Evolutionary conservation across 768 basidiomycete genomes (phyloP).

Genomic region (Lactarius evosmus): DNA sequence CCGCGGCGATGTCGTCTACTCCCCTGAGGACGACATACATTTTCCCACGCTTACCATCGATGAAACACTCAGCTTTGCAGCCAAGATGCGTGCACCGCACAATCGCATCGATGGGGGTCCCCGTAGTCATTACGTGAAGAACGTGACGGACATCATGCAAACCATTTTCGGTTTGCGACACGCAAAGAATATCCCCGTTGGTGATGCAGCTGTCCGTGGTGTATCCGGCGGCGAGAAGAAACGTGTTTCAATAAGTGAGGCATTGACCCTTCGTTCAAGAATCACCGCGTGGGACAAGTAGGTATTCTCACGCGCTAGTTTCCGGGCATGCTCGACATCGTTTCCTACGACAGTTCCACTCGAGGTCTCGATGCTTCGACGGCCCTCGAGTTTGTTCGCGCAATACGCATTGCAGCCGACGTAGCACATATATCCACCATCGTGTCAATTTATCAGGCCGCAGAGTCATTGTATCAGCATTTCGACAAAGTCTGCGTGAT

Average conservation of each 20-base stretch:
- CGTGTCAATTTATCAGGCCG: constrained; percentile 48
- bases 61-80: constrained; percentile 70
- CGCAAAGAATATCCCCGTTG: constrained; percentile 74
- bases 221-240: constrained; percentile 81
- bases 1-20: constrained; percentile 74
- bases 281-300: background rate
- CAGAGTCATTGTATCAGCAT: constrained; percentile 69
- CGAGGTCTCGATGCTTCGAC: constrained; percentile 83
- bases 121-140: constrained; percentile 43
- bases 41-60: constrained; percentile 78
- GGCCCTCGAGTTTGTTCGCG: constrained; percentile 80
- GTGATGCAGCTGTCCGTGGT: constrained; percentile 82
- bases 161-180: constrained; percentile 84
- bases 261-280: background rate
- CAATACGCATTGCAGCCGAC: constrained; percentile 79
- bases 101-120: constrained; percentile 43
- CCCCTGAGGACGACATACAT: constrained; percentile 66
- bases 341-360: constrained; percentile 74
- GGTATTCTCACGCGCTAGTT: background rate
- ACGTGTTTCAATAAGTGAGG: constrained; percentile 75
- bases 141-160: constrained; percentile 50
- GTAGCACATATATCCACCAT: constrained; percentile 32
- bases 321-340: background rate
- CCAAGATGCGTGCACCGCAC: constrained; percentile 62
- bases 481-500: constrained; percentile 91